Conservation (phyloP, 1,284 basidiomycete species). For the Irpex rosettiformis region DNA sequence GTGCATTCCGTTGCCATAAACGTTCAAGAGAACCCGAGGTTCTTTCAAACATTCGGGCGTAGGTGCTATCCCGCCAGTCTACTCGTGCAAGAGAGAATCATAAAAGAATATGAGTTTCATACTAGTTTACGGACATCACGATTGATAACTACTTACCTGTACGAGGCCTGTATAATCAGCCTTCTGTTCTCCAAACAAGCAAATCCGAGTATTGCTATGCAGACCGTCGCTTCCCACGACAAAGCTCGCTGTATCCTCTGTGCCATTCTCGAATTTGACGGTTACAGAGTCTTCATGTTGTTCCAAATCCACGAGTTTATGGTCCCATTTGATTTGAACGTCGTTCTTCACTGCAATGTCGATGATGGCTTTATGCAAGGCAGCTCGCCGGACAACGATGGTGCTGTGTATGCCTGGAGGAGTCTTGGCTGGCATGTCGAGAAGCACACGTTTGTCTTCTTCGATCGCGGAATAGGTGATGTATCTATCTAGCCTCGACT, state of each 20-base stretch:
- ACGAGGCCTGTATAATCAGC: conserved; percentile 38
- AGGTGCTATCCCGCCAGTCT: conserved; percentile 36
- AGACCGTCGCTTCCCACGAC: conserved; percentile 46
- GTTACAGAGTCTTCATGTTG: conserved; percentile 33
- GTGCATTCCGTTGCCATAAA: conserved; percentile 36
- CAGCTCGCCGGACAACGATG: conserved; percentile 26
- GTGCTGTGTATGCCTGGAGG: conserved; percentile 3
- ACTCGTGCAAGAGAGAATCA: too few relatives aligned
- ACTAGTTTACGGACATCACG: background rate
- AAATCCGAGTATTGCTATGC: conserved; percentile 38
- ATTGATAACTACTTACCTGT: conserved; percentile 29
- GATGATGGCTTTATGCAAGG: conserved; percentile 32
- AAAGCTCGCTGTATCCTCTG: conserved; percentile 35
- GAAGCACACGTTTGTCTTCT: conserved; percentile 31
- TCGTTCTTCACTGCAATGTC: conserved; percentile 32
- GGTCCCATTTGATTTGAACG: conserved; percentile 36
- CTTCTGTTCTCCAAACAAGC: conserved; percentile 38
- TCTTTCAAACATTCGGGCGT: conserved; percentile 20
- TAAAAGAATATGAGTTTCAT: background rate
- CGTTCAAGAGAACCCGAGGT: conserved; percentile 27
- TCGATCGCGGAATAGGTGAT: conserved; percentile 30
- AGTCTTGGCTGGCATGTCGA: conserved; percentile 8
- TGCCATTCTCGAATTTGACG: conserved; percentile 37
- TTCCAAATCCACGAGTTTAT: conserved; percentile 32
- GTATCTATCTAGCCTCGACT: conserved; percentile 23